These are phyloP conservation scores for Zizania latifolia DNA, from an alignment of 176 grass and related monocot genomes.

Conservation along the genomic window DNA sequence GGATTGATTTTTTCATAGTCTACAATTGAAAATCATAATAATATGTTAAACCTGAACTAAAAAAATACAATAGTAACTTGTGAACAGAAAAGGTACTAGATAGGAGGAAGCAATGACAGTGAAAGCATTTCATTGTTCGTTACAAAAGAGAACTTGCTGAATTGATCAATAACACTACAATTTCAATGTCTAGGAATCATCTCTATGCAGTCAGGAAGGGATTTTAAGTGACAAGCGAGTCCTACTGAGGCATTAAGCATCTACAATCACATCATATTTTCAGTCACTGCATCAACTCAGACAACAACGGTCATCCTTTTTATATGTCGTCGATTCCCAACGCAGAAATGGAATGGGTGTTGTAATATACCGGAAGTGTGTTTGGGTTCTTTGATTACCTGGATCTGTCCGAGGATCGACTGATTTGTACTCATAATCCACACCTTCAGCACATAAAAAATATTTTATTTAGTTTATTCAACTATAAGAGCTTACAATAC, in stretches of 20 bases:
- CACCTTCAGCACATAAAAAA: slow-evolving; percentile 35
- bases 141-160: not conserved
- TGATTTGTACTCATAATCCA: slow-evolving; percentile 84
- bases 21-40: slow-evolving; percentile 11
- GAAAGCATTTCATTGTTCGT: not conserved
- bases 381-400: slow-evolving; percentile 30
- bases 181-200: not conserved
- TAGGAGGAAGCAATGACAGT: not conserved
- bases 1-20: slow-evolving; percentile 88
- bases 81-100: not conserved
- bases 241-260: not conserved
- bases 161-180: not conserved
- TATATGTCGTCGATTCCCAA: not conserved
- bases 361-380: not conserved
- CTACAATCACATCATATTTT: not conserved
- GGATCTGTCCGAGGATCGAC: slow-evolving; percentile 58
- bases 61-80: not conserved
- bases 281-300: not conserved
- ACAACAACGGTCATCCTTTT: not conserved
- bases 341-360: not conserved
- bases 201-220: not conserved
- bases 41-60: not conserved
- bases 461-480: not conserved
- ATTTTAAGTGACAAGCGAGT: not conserved
- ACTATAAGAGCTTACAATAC: not conserved